These are phyloP conservation scores for Fusarium subtropicale DNA, from an alignment of 2,329 filamentous ascomycete genomes.

Conservation along the genomic window DNA sequence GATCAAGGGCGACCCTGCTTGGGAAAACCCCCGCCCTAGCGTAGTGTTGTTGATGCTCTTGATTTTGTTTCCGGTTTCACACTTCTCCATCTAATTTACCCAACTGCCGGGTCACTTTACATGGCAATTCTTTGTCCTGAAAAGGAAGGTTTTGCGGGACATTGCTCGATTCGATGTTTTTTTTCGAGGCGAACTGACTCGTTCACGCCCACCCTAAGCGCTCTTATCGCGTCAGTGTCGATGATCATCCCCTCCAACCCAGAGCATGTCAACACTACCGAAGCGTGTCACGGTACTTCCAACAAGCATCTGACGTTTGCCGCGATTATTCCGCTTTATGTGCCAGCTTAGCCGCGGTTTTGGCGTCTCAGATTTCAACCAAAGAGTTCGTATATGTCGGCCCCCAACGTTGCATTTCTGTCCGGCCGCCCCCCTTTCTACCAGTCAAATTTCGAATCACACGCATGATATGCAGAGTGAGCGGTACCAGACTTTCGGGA, in stretches of 20 bases:
- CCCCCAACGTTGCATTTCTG: slow-evolving; percentile 28
- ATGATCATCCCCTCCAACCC: slow-evolving; percentile 27
- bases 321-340: slow-evolving; percentile 40
- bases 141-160: slow-evolving; percentile 35
- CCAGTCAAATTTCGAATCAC: slow-evolving; percentile 35
- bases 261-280: slow-evolving; percentile 23
- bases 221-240: slow-evolving; percentile 37
- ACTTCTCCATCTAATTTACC: slow-evolving; percentile 41
- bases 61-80: slow-evolving; percentile 41
- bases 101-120: slow-evolving; percentile 35
- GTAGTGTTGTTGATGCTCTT: slow-evolving; percentile 24
- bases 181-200: slow-evolving; percentile 24
- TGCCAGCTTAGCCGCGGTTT: slow-evolving; percentile 39
- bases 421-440: slow-evolving; percentile 27
- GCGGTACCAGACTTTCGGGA: slow-evolving; percentile 50
- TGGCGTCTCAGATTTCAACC: slow-evolving; percentile 40
- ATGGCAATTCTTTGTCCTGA: slow-evolving; percentile 26
- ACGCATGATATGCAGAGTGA: slow-evolving; percentile 44
- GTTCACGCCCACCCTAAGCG: slow-evolving; percentile 46
- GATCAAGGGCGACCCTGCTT: slow-evolving; percentile 24
- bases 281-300: slow-evolving; percentile 12
- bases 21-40: background rate
- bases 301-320: slow-evolving; percentile 18
- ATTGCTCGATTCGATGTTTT: slow-evolving; percentile 19
- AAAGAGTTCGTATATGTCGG: slow-evolving; percentile 44